Percentiles rank a stretch among this genome's conserved stretches.
Evolutionary conservation across 2,329 filamentous ascomycete species (phyloP).

Genomic region (Colletotrichum sublineola): DNA sequence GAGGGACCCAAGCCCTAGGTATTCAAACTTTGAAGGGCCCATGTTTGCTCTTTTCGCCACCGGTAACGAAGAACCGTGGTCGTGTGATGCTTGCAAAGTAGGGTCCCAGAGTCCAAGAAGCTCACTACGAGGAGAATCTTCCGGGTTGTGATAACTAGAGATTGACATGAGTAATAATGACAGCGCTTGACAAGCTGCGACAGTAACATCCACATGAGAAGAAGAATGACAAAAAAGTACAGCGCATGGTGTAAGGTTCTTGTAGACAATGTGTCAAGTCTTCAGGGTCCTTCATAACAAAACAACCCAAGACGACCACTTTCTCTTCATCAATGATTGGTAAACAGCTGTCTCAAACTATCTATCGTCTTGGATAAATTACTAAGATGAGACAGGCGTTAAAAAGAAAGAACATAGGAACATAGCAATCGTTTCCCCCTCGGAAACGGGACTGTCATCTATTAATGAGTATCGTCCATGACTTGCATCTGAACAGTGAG

Average conservation of each 20-base stretch:
- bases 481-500: not conserved
- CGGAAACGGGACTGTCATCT: not conserved
- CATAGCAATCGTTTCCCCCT: too few species aligned
- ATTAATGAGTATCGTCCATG: too few species aligned
- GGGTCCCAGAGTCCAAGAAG: slow-evolving; percentile 45
- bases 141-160: slow-evolving; percentile 36
- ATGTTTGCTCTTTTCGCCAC: slow-evolving; percentile 45
- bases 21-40: slow-evolving; percentile 44
- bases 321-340: too few species aligned
- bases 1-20: slow-evolving; percentile 33
- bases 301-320: too few species aligned
- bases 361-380: not conserved
- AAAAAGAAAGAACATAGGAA: not conserved
- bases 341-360: not conserved
- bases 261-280: too few species aligned
- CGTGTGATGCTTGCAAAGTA: slow-evolving; percentile 43
- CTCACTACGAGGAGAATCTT: slow-evolving; percentile 42
- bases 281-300: too few species aligned
- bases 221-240: too few species aligned
- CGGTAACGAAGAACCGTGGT: slow-evolving; percentile 45
- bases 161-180: not conserved
- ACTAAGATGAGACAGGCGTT: not conserved
- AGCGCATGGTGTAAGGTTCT: too few species aligned
- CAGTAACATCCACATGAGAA: not conserved
- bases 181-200: not conserved